Evolutionary conservation across 495 filamentous ascomycete genomes (phyloP), one percentile per base, ranked within the genome.

Genomic region (Acidiella bohemica): DNA sequence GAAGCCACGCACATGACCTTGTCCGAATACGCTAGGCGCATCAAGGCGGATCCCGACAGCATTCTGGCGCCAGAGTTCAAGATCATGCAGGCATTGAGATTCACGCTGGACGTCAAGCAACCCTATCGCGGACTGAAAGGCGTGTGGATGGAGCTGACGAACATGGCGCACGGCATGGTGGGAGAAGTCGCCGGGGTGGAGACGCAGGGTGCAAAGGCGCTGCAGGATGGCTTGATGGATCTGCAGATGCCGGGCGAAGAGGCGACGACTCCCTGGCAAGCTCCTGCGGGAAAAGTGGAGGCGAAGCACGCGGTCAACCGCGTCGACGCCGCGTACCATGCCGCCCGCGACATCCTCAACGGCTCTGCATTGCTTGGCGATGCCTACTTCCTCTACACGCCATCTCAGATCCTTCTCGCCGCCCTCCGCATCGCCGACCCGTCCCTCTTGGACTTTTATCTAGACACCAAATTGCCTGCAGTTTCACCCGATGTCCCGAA

Each of bases 341-440:
- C 65, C 41, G 81, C 86, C 4, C 73, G 78, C 30, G 71, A 78
- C 3, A 66, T 81, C 27, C 69, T 95, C 24, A 85, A 84, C 45
- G 76, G 72, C 30, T 77, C 81, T 34, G 82, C 85, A 1, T 63
- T 90, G 29, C 70, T 93, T 48, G 88, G 88, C 19, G 90, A 97
- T 53, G 85, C 71, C 16, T 95, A 95, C 62, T 94, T 96, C 65
- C 78, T 93, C 53, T 96, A 83, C 61, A 93, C 92, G 2, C 92
- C 90, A 0, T 79, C 81, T 11, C 90, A 97, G 58, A 90, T 95
- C 56, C 86, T 84, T 78, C 67, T 94, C 14, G 75, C 84, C 0
- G 75, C 86, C 0, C 63, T 95, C 20, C 64, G 75, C 11, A 63
- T 87, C 39, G 80, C 75, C 0, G 90, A 97, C 53, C 63, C 66